These are phyloP conservation scores for Phytopythium mirpurense DNA, from an alignment of 352 stramenopile species.

Conservation along the genomic window DNA sequence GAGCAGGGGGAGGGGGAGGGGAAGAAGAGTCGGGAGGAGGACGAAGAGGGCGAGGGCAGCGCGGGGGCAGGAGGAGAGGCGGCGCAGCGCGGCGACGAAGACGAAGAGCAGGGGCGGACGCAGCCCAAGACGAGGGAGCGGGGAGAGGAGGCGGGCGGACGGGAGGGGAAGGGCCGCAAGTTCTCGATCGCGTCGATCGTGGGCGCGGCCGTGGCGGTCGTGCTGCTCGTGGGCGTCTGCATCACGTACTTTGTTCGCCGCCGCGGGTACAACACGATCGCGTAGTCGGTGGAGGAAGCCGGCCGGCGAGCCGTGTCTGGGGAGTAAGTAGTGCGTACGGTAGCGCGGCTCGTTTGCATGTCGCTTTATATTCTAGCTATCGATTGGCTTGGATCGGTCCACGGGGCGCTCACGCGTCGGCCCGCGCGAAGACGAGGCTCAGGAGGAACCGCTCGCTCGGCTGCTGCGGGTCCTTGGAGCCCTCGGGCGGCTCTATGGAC, in stretches of 20 bases:
- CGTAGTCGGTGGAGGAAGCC: conserved; percentile 4
- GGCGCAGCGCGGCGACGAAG: not conserved
- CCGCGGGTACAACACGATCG: conserved; percentile 49
- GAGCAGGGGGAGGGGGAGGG: not conserved
- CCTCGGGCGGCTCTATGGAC: not conserved
- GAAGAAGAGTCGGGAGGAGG: conserved; percentile 6
- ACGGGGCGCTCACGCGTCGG: not conserved
- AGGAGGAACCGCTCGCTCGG: not conserved
- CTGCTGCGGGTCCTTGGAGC: not conserved
- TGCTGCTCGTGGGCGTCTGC: conserved; percentile 20
- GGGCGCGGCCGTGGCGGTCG: conserved; percentile 32
- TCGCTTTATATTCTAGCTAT: conserved; percentile 1
- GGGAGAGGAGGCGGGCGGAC: not conserved
- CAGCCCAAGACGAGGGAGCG: not conserved
- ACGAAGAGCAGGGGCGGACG: not conserved
- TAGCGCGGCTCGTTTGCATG: not conserved
- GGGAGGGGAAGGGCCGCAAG: not conserved
- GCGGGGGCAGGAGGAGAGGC: not conserved
- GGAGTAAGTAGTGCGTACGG: too few species aligned
- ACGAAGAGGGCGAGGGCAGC: not conserved
- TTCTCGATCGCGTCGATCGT: conserved; percentile 21
- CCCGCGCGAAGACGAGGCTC: not conserved
- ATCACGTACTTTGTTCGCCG: conserved; percentile 29
- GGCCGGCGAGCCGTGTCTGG: too few species aligned
- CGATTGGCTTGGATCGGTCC: not conserved